Evolutionary conservation across 192 early-diverging fungal genomes (phyloP), one percentile per base, ranked within the genome.

Genomic region (Geranomyces variabilis): DNA sequence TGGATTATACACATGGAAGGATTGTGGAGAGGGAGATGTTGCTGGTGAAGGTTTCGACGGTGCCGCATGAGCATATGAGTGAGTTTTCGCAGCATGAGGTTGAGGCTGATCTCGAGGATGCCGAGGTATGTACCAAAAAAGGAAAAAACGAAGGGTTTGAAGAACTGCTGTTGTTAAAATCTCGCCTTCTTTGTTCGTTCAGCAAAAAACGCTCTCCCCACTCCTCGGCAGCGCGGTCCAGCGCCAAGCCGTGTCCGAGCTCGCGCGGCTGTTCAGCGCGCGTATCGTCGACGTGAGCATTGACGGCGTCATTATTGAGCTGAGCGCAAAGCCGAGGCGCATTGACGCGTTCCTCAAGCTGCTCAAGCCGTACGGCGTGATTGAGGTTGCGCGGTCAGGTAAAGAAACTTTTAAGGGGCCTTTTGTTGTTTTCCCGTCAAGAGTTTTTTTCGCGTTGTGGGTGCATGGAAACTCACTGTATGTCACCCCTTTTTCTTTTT

Each of bases 1-100:
- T 99, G 70, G 96, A 99, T 79, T 98, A 97, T 86, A 93, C 94
- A 19, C 84, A 91, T 67, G 91, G 91, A 36, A 87, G 83, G 56
- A 86, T 94, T 47, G 90, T 99, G 33, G 92, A 98, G 81, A 88
- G 97, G 57, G 97, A 99, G 83, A 79, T 97, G 72, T 82, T 96
- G 49, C 76, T 99, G 69, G 88, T 93, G 77, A 99, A 99, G 84
- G 92, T 96, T 53, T 94, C 91, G 57, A 92, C 95, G 44, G 77
- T 79, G 46, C 81, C 77, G 46, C 69, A 79, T 48, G 79, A 79
- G 70, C 74, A 73, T 46, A 29, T 70, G 56, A 33, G 44, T 29
- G 73, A 73, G 28, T 71, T 65, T 22, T 63, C 28, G 24, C 65
- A 77, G 34, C 58, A 75, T 17, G 71, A 28, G 19, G 71, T 68